These are phyloP conservation scores for Daldinia loculata DNA, from an alignment of 495 filamentous ascomycete genomes.

Conservation along the genomic window DNA sequence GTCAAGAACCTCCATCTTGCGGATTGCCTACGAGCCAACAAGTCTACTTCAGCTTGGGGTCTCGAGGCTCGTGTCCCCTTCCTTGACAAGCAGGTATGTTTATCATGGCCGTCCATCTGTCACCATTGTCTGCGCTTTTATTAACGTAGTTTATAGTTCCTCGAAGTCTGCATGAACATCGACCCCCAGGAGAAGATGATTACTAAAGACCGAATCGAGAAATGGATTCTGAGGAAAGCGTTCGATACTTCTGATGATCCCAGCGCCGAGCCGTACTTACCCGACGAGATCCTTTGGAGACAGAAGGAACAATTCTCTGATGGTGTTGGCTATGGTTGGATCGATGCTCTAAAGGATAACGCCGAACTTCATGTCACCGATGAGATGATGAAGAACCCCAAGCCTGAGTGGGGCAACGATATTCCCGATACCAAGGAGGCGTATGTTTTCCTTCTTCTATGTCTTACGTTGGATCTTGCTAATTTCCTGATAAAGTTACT, in stretches of 20 bases:
- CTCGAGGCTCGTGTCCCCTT: slow-evolving; percentile 98
- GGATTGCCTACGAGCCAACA: slow-evolving; percentile 97
- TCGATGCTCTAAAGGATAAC: slow-evolving; percentile 93
- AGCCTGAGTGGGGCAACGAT: slow-evolving; percentile 90
- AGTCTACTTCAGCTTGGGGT: slow-evolving; percentile 98
- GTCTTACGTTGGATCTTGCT: slow-evolving; percentile 23
- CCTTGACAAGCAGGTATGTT: slow-evolving; percentile 82
- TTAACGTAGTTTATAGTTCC: slow-evolving; percentile 67
- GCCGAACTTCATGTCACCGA: slow-evolving; percentile 89
- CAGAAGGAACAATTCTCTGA: slow-evolving; percentile 99
- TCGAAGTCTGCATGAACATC: slow-evolving; percentile 88
- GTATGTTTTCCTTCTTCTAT: slow-evolving; percentile 56
- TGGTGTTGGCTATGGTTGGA: slow-evolving; percentile 99
- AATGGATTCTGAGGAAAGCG: slow-evolving; percentile 95
- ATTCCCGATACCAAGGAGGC: slow-evolving; percentile 96
- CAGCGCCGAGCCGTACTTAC: slow-evolving; percentile 80
- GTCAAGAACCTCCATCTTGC: slow-evolving; percentile 95
- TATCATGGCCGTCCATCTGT: not conserved
- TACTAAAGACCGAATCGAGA: slow-evolving; percentile 88
- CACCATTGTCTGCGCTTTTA: not conserved
- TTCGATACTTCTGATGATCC: slow-evolving; percentile 93
- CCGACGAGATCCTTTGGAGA: slow-evolving; percentile 93
- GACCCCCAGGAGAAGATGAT: slow-evolving; percentile 97
- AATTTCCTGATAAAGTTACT: slow-evolving; percentile 66
- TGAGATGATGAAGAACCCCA: slow-evolving; percentile 96